These are phyloP conservation scores for Apiospora saccharicola DNA, from an alignment of 2,329 filamentous ascomycete species.

Conservation along the genomic window DNA sequence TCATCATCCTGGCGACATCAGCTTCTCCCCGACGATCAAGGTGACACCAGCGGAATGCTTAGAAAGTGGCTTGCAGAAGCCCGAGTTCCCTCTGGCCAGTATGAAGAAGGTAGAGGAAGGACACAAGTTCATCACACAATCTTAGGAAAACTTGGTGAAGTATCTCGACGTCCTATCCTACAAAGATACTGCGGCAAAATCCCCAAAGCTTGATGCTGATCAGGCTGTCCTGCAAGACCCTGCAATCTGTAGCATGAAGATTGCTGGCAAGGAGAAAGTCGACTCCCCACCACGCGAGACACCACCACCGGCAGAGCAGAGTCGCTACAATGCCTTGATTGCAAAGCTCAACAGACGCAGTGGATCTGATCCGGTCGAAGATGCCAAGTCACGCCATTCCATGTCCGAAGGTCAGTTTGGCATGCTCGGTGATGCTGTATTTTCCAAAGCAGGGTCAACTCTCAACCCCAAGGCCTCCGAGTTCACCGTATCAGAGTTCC, in stretches of 20 bases:
- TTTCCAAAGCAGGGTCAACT: constrained; percentile 24
- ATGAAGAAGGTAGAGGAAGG: constrained; percentile 12
- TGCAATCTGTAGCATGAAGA: constrained; percentile 2
- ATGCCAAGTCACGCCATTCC: neutral
- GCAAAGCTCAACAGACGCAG: constrained; percentile 19
- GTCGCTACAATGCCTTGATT: constrained; percentile 16
- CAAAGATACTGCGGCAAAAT: neutral
- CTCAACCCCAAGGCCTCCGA: constrained; percentile 40
- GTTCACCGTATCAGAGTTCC: constrained; percentile 30
- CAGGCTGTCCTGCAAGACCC: constrained; percentile 18
- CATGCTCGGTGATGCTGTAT: neutral
- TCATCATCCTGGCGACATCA: neutral
- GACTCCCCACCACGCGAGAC: neutral
- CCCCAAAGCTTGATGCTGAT: neutral
- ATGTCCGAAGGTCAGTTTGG: neutral
- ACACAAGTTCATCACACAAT: neutral
- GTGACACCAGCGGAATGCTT: neutral
- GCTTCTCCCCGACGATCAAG: neutral
- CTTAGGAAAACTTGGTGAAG: constrained; percentile 5
- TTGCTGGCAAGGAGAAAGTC: neutral
- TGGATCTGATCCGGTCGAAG: neutral
- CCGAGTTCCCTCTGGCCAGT: constrained; percentile 31
- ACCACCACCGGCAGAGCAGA: constrained; percentile 3
- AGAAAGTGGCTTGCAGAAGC: neutral
- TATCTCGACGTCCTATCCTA: neutral